Conservation (phyloP, 1,284 basidiomycete species). For the Binderoboletus segoi region DNA sequence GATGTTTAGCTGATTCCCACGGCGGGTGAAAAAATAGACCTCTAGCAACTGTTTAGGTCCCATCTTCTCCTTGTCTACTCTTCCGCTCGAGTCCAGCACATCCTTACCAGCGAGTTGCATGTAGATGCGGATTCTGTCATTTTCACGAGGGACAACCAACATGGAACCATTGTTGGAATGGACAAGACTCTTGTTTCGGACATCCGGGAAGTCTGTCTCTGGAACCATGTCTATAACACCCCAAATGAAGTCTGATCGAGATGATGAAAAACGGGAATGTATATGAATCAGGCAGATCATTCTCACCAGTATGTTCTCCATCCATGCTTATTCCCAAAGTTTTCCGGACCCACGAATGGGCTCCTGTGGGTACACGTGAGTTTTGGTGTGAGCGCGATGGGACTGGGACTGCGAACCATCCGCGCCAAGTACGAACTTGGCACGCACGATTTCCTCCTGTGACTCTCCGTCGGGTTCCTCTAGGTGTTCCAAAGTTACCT, state of each 20-base stretch:
- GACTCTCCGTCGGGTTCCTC: slow-evolving; percentile 30
- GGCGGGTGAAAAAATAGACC: slow-evolving; percentile 16
- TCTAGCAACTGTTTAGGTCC: slow-evolving; percentile 46
- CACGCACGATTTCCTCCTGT: slow-evolving; percentile 48
- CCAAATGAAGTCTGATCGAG: slow-evolving; percentile 52
- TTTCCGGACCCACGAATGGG: slow-evolving; percentile 64
- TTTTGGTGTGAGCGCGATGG: neutral
- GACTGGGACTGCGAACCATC: slow-evolving; percentile 41
- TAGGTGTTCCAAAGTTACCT: slow-evolving; percentile 42
- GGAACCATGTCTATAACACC: slow-evolving; percentile 58
- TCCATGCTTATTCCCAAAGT: slow-evolving; percentile 54
- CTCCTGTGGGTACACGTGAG: slow-evolving; percentile 37
- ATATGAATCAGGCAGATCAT: neutral
- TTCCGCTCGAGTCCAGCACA: slow-evolving; percentile 36
- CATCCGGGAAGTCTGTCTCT: slow-evolving; percentile 62
- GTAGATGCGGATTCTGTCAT: slow-evolving; percentile 46
- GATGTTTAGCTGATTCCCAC: neutral
- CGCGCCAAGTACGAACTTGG: slow-evolving; percentile 57
- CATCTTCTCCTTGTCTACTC: slow-evolving; percentile 46
- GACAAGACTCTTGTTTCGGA: slow-evolving; percentile 57
- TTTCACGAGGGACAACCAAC: slow-evolving; percentile 48
- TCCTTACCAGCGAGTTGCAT: slow-evolving; percentile 47
- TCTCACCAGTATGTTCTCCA: slow-evolving; percentile 55
- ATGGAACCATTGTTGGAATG: slow-evolving; percentile 56
- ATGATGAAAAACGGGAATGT: neutral